Evolutionary conservation across 768 basidiomycete species (phyloP), one percentile per base, ranked within the genome.

Genomic region (Amanita polypyramis): DNA sequence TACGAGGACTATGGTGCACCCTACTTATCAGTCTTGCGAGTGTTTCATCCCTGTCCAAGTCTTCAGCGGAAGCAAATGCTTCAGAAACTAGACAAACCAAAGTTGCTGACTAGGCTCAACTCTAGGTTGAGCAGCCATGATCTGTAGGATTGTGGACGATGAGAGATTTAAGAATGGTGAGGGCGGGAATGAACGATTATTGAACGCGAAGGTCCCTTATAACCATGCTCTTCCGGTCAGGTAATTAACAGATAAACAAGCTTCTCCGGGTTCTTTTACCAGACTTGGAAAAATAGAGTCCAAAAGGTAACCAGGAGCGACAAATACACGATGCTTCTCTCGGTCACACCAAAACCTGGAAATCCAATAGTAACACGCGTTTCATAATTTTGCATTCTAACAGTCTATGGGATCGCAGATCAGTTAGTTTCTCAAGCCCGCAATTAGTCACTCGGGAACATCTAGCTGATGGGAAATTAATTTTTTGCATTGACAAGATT

Each of bases 31-130:
- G 67, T 55, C 75, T 73, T 45, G 69, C 69, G 51, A 86, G 67
- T 49, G 79, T 73, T 42, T 83, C 81, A 58, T 84, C 82, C 83
- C 83, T 82, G 27, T 30, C 44, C 37, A 35, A 52, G 55, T 55
- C 55, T 55, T 39, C 14, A 47, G 49, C 45, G 33, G 38, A 52
- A 49, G 54, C 36, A 42, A 54, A 43, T 35, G 29, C 29, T 36
- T 20, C 17, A 37, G 15, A 47, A 51, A 46, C 29, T 40, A 49
- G 45, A 69, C 77, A 61, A 51, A 82, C 82, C 83, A 85, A 53
- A 77, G 68, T 60, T 79, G 79, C 61, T 80, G 76, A 62, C 68
- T 78, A 50, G 70, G 69, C 69, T 79, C 79, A 52, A 65, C 74
- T 68, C 71, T 62, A 58, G 75, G 72, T 69, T 70, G 73, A 57